Percentiles rank a stretch among this genome's conserved stretches.
Conservation (phyloP, 2,329 filamentous ascomycete genomes). For the Talaromyces sp. region DNA sequence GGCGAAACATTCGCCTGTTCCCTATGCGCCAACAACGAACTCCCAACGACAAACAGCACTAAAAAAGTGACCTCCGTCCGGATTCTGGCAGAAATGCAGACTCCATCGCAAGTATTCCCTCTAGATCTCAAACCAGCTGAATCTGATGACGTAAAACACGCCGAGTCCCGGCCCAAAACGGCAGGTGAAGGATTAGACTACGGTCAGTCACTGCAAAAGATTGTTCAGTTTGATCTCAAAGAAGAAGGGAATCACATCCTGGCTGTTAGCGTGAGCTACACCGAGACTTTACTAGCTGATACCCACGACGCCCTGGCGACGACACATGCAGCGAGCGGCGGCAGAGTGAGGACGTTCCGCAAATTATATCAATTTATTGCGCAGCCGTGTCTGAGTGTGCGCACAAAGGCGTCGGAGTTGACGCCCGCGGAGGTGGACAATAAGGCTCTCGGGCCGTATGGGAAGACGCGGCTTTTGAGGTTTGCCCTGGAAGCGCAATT, state of each 20-base stretch:
- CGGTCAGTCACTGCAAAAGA: constrained; percentile 72
- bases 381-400: constrained; percentile 82
- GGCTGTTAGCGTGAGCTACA: constrained; percentile 90
- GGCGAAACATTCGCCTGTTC: constrained; percentile 95
- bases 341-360: constrained; percentile 77
- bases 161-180: constrained; percentile 13
- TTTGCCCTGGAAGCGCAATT: constrained; percentile 92
- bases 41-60: constrained; percentile 42
- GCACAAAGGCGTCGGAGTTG: constrained; percentile 78
- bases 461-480: constrained; percentile 41
- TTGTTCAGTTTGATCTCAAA: constrained; percentile 82
- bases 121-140: constrained; percentile 52
- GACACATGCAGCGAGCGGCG: constrained; percentile 48
- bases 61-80: constrained; percentile 69
- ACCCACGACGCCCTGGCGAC: constrained; percentile 23
- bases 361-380: constrained; percentile 97
- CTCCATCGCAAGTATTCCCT: constrained; percentile 69
- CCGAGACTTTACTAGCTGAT: constrained; percentile 65
- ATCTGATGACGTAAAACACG: constrained; percentile 48
- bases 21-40: constrained; percentile 91
- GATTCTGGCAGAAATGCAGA: constrained; percentile 93
- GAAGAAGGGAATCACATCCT: constrained; percentile 94
- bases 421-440: constrained; percentile 48
- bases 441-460: constrained; percentile 46
- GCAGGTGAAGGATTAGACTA: constrained; percentile 30